phyloP scores from a whole-genome alignment of 768 basidiomycete genomes.

The Cystobasidiopsis lactophilus region DNA sequence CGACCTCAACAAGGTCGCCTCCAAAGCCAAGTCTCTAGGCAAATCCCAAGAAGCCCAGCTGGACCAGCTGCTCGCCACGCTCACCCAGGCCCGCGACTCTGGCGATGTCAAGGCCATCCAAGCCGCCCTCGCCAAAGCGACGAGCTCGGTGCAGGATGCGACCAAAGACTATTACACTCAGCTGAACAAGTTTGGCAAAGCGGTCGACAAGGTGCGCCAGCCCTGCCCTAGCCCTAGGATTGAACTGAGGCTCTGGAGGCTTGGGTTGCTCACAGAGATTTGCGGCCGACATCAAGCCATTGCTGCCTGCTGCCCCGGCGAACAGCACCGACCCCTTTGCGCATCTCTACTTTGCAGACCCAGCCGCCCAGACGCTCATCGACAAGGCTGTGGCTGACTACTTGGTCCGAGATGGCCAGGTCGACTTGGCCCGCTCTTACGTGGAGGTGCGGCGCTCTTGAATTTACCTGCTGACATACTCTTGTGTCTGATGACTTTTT shows the following conservation, averaged over 20 bases:
- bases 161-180: slow-evolving; percentile 72
- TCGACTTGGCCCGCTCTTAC: slow-evolving; percentile 53
- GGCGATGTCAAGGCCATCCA: too few relatives aligned
- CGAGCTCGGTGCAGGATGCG: slow-evolving; percentile 62
- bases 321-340: slow-evolving; percentile 1
- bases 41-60: too few relatives aligned
- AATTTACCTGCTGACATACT: too few relatives aligned
- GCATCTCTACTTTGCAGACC: slow-evolving; percentile 13
- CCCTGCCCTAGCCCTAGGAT: neutral
- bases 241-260: neutral
- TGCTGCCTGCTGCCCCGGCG: slow-evolving; percentile 4
- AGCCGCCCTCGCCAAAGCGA: too few relatives aligned
- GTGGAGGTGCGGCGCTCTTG: slow-evolving; percentile 1
- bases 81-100: too few relatives aligned
- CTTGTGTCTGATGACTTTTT: too few relatives aligned
- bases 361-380: slow-evolving; percentile 7
- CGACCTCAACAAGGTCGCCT: too few relatives aligned
- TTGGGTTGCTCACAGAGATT: slow-evolving; percentile 28
- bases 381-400: slow-evolving; percentile 32
- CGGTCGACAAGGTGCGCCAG: slow-evolving; percentile 59
- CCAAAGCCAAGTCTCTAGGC: too few relatives aligned
- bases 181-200: slow-evolving; percentile 56
- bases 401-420: slow-evolving; percentile 35
- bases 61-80: too few relatives aligned
- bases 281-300: slow-evolving; percentile 35